A percentile compares a stretch with the other conserved stretches of the same genome.
These are phyloP conservation scores for Spathaspora sp. DNA, from an alignment of 805 yeast genomes.

Conservation along the genomic window DNA sequence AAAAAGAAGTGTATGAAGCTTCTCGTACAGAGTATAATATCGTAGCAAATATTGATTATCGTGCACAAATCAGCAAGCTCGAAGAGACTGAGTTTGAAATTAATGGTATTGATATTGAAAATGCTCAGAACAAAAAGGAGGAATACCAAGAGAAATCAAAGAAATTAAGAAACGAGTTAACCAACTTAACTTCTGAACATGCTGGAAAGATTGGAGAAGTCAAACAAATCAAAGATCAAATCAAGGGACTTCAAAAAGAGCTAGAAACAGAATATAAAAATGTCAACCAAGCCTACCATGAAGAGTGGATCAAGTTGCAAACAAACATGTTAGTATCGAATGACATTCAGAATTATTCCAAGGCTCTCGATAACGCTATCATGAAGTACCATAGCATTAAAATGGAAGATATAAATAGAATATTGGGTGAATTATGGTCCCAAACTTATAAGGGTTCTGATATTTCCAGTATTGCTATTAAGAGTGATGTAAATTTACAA, in stretches of 20 bases:
- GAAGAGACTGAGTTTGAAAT: constrained; percentile 36
- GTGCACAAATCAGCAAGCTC: constrained; percentile 41
- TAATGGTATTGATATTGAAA: constrained; percentile 42
- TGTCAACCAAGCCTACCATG: constrained; percentile 58
- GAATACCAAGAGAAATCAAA: constrained; percentile 58
- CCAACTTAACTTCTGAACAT: constrained; percentile 55
- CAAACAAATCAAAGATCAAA: constrained; percentile 75
- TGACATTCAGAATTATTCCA: constrained; percentile 77
- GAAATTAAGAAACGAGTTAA: constrained; percentile 46
- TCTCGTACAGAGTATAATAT: constrained; percentile 60
- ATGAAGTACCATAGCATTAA: constrained; percentile 88
- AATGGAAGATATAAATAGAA: constrained; percentile 88
- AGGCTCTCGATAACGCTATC: constrained; percentile 87
- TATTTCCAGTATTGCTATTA: constrained; percentile 83
- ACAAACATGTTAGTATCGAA: constrained; percentile 72
- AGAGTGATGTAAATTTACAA: constrained; percentile 65
- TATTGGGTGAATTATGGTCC: constrained; percentile 90
- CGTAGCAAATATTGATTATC: constrained; percentile 59
- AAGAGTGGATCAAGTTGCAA: constrained; percentile 72
- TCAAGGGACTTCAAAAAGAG: constrained; percentile 52
- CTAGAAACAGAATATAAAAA: constrained; percentile 67
- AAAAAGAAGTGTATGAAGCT: constrained; percentile 49
- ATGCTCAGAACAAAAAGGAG: constrained; percentile 59
- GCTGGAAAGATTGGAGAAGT: constrained; percentile 84
- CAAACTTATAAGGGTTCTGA: constrained; percentile 93